Conservation (phyloP, 345 rosid genomes). For the Erucastrum elatum region DNA sequence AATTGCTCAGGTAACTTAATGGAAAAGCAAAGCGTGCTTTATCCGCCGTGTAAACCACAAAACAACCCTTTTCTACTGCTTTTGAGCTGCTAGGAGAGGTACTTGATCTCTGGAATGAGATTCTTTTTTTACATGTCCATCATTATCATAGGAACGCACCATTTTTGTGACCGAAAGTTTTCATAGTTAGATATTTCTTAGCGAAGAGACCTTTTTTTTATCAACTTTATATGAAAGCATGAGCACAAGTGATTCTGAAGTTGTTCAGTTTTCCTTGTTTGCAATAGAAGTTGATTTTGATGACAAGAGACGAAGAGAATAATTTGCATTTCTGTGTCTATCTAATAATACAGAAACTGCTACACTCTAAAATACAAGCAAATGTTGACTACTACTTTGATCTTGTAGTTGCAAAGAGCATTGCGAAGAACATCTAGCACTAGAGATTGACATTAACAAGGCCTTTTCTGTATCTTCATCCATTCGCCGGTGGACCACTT, state of each 20-base stretch:
- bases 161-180: background rate
- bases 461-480: background rate
- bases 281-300: background rate
- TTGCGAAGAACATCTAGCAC: background rate
- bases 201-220: background rate
- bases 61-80: constrained; percentile 33
- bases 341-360: background rate
- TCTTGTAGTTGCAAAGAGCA: background rate
- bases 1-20: constrained; percentile 27
- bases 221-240: background rate
- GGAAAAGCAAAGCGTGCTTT: constrained; percentile 9
- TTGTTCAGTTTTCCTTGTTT: background rate
- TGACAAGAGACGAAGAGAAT: background rate
- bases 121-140: too few relatives aligned
- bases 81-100: background rate
- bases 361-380: background rate
- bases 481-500: background rate
- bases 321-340: background rate
- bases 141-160: background rate
- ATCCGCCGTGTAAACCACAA: constrained; percentile 40
- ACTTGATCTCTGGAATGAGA: too few relatives aligned
- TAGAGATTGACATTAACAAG: background rate
- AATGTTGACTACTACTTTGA: constrained; percentile 7
- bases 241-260: background rate
- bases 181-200: background rate